A percentile compares a stretch with the other conserved stretches of the same genome.
Conservation (phyloP, 192 early-diverging fungal genomes). For the Phlyctochytrium bullatum region DNA sequence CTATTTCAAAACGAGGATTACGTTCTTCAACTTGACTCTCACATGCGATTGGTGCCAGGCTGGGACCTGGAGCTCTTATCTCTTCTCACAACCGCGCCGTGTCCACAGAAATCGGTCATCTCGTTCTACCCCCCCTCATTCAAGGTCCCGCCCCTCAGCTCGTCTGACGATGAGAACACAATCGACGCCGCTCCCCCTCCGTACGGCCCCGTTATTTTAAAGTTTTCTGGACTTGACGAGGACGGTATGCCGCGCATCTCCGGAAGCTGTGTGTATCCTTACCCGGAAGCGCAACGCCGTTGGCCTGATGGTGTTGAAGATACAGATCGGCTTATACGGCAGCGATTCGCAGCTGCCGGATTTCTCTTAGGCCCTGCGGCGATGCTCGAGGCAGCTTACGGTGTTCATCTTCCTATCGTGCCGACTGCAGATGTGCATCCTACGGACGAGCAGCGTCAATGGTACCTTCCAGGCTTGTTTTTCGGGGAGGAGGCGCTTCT, state of each 20-base stretch:
- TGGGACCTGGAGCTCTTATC: constrained; percentile 17
- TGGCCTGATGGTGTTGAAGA: constrained; percentile 8
- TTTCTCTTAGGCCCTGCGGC: constrained; percentile 16
- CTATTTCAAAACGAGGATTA: constrained; percentile 8
- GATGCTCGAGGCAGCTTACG: constrained; percentile 9
- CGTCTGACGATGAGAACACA: not conserved
- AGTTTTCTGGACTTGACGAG: not conserved
- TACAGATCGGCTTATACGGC: constrained; percentile 1
- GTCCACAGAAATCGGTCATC: constrained; percentile 10
- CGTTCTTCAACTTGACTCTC: constrained; percentile 30
- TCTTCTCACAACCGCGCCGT: not conserved
- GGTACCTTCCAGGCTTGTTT: constrained; percentile 21
- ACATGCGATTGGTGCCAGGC: constrained; percentile 25
- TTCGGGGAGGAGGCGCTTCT: constrained; percentile 28
- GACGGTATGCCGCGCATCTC: constrained; percentile 23
- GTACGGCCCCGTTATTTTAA: constrained; percentile 16
- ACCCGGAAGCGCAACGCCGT: not conserved
- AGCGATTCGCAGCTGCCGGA: constrained; percentile 20
- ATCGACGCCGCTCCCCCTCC: constrained; percentile 2
- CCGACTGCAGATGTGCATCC: not conserved
- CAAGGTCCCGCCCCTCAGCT: not conserved
- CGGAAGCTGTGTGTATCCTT: constrained; percentile 8
- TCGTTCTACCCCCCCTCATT: constrained; percentile 29
- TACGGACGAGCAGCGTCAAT: not conserved
- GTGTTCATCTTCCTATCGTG: not conserved